Evolutionary conservation across 2,329 filamentous ascomycete species (phyloP), one percentile per base, ranked within the genome.

Genomic region (Thermoascus crustaceus): DNA sequence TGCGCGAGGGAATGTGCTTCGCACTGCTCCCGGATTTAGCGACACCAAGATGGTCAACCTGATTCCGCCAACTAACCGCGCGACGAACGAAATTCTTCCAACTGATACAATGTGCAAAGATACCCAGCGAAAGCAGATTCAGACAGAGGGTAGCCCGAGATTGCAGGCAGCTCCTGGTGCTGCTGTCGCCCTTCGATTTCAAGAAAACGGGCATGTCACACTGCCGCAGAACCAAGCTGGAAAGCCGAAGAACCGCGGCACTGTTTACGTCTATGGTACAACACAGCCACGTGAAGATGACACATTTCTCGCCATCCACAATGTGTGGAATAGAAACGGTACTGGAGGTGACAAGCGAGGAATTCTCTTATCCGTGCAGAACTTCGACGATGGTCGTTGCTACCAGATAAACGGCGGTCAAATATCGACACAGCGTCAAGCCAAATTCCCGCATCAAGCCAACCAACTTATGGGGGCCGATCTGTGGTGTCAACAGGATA

Each of bases 351-450:
- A 95, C 55, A 71, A 75, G 32, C 77, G 82, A 25, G 91, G 91
- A 20, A 68, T 70, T 26, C 77, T 96, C 8, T 67, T 96, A 23
- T 77, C 81, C 0, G 82, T 76, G 1, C 79, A 85, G 48, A 78
- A 83, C 66, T 98, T 79, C 57, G 91, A 96, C 51, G 91, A 98
- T 50, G 83, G 82, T 17, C 82, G 85, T 52, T 98, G 91, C 68
- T 87, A 87, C 58, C 83, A 96, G 64, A 61, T 76, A 51, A 88
- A 86, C 57, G 48, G 47, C n/a, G 66, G 67, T 2, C 35, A 53
- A 33, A 77, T 86, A 42, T 80, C 78, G 4, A 50, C 55, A 9
- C 49, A 71, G 38, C 82, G 87, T 38, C 71, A 76, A 46, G 46
- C 64, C 14, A 51, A 76, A 38, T 75, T 75, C 46, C 68, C 73